Base-by-base conservation (phyloP, 768 basidiomycete genomes). In the Pulveroboletus ravenelii region DNA sequence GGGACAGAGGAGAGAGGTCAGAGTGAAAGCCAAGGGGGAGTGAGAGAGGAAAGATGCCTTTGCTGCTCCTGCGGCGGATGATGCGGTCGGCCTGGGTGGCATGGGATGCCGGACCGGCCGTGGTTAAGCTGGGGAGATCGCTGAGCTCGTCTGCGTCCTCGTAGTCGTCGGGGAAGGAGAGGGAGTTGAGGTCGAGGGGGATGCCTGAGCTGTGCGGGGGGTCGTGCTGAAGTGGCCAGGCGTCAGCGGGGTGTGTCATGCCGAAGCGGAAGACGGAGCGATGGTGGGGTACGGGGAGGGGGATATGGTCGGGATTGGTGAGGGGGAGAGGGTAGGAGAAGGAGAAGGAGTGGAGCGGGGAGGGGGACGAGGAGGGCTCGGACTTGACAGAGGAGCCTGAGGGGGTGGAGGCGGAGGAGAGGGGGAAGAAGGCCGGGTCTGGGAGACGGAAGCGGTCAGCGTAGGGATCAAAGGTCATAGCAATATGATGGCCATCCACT, bases 41-140 rank as follows among this genome's bases (percentile, higher is more conserved):
- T 49, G 7, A 35, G 43, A 13, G 40, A 41, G 9, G 41, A 44
- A 37, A 67, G 69, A 18, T 57, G 79, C 85, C 85, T 79, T 89
- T 90, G 66, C 85, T 88, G 58, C 87, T 89, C 57, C 87, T 72
- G 48, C 88, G 75, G 49, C 87, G 73, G 41, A 90, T 70, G 44
- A 78, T 66, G 59, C 81, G 81, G 47, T 85, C 76, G 8, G 50
- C 55, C 48, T 59, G 63, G 17, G 29, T 51, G 39, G 59, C 51
- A 13, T 53, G 52, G 2, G 55, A 40, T 14, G 61, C 59, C 25
- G 65, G 40, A 13, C 62, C 60, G 27, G 68, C 57, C 9, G 55
- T 36, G 6, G 59, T 48, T 5, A 62, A 51, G 41, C 55, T 55
- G 6, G 69, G 71, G 18, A 79, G 67, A 49, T 79, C 78, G 20